These are phyloP conservation scores for Olyra latifolia DNA, from an alignment of 176 grass and related monocot species.

Conservation along the genomic window DNA sequence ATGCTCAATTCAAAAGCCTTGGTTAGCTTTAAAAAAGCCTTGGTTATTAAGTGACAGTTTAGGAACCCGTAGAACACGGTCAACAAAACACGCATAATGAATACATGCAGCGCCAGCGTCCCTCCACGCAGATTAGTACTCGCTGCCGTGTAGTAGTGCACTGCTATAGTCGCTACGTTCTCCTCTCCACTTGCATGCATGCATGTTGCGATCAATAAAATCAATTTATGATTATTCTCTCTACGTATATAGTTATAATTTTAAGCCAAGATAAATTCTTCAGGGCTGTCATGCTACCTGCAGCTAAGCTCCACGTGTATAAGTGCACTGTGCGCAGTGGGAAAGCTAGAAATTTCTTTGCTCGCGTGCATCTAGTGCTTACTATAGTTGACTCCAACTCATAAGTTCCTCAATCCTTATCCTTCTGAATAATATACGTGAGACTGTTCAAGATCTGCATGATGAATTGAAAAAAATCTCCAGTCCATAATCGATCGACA, in stretches of 20 bases:
- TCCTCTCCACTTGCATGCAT: background rate
- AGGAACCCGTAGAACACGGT: background rate
- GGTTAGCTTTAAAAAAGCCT: background rate
- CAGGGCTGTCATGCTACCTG: conserved; percentile 4
- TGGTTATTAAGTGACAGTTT: background rate
- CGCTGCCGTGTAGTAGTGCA: no score
- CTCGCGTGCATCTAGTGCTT: conserved; percentile 15
- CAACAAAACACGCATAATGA: conserved; percentile 2
- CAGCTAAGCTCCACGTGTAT: background rate
- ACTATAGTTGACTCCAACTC: conserved; percentile 15
- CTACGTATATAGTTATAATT: background rate
- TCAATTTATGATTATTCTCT: background rate
- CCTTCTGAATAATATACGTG: background rate
- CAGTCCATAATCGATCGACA: background rate
- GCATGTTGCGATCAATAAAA: conserved; percentile 1
- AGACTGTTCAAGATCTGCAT: background rate
- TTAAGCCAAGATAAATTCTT: background rate
- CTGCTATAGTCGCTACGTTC: background rate
- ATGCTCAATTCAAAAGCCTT: no score
- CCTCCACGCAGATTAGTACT: background rate
- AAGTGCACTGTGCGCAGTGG: background rate
- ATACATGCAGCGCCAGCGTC: background rate
- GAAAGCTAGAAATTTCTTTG: background rate
- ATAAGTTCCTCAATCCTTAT: background rate
- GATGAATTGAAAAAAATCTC: background rate